Evolutionary conservation across 2,329 filamentous ascomycete genomes (phyloP), one percentile per base, ranked within the genome.

Genomic region (Neonectria coccinea): DNA sequence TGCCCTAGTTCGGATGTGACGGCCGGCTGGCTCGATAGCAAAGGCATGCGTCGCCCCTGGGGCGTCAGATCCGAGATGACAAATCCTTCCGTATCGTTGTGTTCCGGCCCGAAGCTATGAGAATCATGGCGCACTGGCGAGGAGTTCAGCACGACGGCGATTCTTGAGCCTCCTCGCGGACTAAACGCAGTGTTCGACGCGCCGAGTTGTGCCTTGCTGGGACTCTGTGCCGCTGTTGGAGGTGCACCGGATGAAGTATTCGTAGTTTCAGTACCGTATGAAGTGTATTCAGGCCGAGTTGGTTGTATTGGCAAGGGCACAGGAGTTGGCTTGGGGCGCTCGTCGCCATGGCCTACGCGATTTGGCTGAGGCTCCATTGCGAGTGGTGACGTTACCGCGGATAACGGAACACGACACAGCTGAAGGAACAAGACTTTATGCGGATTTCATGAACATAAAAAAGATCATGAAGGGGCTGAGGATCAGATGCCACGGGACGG

Each of bases 11-110:
- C 18, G 6, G n/a, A 29, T 20, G 55, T 59, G 22, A 25, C 59
- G 44, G 62, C 41, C 18, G 62, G 52, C 25, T 22, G 39, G 16
- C 20, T 25, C 4, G 53, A 22, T 16, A 56, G 60, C 2, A 69
- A 48, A 20, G 31, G 52, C 41, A 47, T 60, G 16, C 64, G 67
- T 56, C 52, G 47, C 51, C 54, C 60, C 33, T 31, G 70, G 44
- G 66, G 64, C 18, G 67, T 67, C 16, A 75, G 47, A 56, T 73
- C 72, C 2, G 76, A 72, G 12, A 52, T 56, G 22, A 70, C 62
- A 12, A 61, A 54, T 2, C 50, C 62, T 22, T 68, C 61, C 12
- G 52, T 36, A 7, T 44, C 59, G 9, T 65, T 59, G 18, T 68
- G 59, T 33, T 62, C 14, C 20, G 62, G 14, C 11, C 22, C 59